Percentiles rank a stretch among this genome's conserved stretches.
Evolutionary conservation across 495 filamentous ascomycete species (phyloP).

Genomic region (Talaromyces trachyspermus): DNA sequence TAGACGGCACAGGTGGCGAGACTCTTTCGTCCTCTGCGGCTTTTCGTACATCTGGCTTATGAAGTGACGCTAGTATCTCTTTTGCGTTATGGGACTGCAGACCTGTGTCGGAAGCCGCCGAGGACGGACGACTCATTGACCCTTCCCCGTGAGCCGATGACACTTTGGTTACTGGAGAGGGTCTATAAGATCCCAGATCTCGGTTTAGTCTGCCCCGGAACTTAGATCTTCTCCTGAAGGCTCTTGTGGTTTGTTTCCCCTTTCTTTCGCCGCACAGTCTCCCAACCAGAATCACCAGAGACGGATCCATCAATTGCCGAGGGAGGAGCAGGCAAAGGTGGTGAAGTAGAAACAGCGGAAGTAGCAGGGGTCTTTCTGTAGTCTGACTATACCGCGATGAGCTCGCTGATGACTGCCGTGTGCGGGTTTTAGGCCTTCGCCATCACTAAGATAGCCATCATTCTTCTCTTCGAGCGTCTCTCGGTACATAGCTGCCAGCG

Average conservation of each 20-base stretch:
- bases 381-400: conserved; percentile 28
- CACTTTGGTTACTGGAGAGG: conserved; percentile 26
- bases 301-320: background rate
- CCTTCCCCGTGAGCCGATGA: conserved; percentile 27
- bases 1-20: background rate
- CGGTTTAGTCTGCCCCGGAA: conserved; percentile 19
- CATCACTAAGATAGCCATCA: conserved; percentile 37
- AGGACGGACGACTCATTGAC: conserved; percentile 21
- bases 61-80: conserved; percentile 31
- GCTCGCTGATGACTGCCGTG: conserved; percentile 21
- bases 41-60: conserved; percentile 27
- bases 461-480: conserved; percentile 27
- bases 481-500: conserved; percentile 30
- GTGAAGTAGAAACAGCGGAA: conserved; percentile 17
- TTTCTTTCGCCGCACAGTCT: conserved; percentile 24
- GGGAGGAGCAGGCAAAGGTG: conserved; percentile 17
- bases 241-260: conserved; percentile 10
- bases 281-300: conserved; percentile 28
- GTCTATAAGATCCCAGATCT: conserved; percentile 24
- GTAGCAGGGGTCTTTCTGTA: conserved; percentile 23
- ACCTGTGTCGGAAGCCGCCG: conserved; percentile 4
- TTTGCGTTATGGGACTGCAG: conserved; percentile 27
- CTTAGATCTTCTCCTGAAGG: background rate
- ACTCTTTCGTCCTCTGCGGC: conserved; percentile 10
- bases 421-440: conserved; percentile 20